phyloP scores from a whole-genome alignment of 257 asterid species.

The Nicotiana attenuata region DNA sequence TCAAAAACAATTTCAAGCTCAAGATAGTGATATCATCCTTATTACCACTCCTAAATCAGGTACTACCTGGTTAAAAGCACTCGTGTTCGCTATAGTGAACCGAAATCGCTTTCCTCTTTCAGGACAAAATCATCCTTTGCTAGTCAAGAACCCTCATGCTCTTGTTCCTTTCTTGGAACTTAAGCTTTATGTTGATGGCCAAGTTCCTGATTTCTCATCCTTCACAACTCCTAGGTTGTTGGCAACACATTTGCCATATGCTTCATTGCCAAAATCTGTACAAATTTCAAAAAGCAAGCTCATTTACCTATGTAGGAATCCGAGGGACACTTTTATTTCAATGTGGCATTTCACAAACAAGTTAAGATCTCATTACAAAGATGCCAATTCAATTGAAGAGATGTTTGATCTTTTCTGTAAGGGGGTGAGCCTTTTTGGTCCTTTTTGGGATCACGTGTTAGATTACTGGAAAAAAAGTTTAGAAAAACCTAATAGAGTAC shows the following conservation, averaged over 20 bases:
- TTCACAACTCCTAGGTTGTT: not conserved
- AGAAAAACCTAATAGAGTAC: not conserved
- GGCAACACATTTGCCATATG: constrained; percentile 13
- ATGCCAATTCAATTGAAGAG: not conserved
- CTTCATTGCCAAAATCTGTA: constrained; percentile 5
- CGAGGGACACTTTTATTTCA: constrained; percentile 13
- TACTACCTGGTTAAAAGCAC: not conserved
- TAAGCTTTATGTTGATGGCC: not conserved
- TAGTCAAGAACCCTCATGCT: constrained; percentile 12
- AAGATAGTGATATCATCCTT: constrained; percentile 31
- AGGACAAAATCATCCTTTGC: constrained; percentile 14
- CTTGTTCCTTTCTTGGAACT: constrained; percentile 16
- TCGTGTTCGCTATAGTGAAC: not conserved
- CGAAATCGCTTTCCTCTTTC: constrained; percentile 3
- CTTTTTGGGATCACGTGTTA: constrained; percentile 14
- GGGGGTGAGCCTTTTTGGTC: constrained; percentile 5
- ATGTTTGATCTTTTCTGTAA: constrained; percentile 10
- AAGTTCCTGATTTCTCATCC: not conserved
- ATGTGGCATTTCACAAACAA: constrained; percentile 18
- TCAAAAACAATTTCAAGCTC: constrained; percentile 32
- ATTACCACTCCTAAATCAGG: constrained; percentile 54
- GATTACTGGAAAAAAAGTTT: constrained; percentile 10
- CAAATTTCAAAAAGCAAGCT: not conserved
- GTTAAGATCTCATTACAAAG: not conserved
- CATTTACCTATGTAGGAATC: constrained; percentile 16